Evolutionary conservation across 2,329 filamentous ascomycete species (phyloP).

Genomic region (Alternaria triticina): DNA sequence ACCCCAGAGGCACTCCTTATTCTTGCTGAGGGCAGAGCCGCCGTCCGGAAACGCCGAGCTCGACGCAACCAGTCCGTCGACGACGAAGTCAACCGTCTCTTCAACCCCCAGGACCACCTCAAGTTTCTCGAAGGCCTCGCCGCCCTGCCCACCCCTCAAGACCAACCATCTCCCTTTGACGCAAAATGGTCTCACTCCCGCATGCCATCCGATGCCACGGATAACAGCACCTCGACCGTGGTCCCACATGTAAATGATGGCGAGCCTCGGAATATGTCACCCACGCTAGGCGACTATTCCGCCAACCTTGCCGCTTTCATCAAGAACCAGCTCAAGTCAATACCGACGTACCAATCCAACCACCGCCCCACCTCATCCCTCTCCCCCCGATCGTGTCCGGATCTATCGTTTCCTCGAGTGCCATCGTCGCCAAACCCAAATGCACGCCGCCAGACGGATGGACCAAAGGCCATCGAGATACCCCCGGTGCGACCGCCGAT

Average conservation of each 20-base stretch:
- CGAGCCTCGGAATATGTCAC: slow-evolving; percentile 6
- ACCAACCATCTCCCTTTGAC: slow-evolving; percentile 15
- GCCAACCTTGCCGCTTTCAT: slow-evolving; percentile 47
- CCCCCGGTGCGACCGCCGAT: slow-evolving; percentile 41
- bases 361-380: slow-evolving; percentile 23
- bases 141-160: slow-evolving; percentile 16
- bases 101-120: slow-evolving; percentile 40
- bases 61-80: slow-evolving; percentile 32
- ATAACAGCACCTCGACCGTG: slow-evolving; percentile 39
- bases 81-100: slow-evolving; percentile 27
- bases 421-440: slow-evolving; percentile 29
- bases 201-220: slow-evolving; percentile 38
- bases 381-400: slow-evolving; percentile 42
- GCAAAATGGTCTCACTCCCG: slow-evolving; percentile 29
- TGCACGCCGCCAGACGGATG: slow-evolving; percentile 23
- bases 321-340: slow-evolving; percentile 41
- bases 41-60: slow-evolving; percentile 38
- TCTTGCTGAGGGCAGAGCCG: slow-evolving; percentile 44
- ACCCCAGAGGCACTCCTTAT: slow-evolving; percentile 45
- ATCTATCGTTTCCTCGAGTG: slow-evolving; percentile 30
- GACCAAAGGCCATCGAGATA: slow-evolving; percentile 36
- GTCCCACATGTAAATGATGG: slow-evolving; percentile 19
- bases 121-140: slow-evolving; percentile 30
- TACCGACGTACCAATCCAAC: slow-evolving; percentile 38
- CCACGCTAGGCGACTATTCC: slow-evolving; percentile 41